These are phyloP conservation scores for Fusarium austroafricanum DNA, from an alignment of 2,329 filamentous ascomycete genomes.

Conservation along the genomic window DNA sequence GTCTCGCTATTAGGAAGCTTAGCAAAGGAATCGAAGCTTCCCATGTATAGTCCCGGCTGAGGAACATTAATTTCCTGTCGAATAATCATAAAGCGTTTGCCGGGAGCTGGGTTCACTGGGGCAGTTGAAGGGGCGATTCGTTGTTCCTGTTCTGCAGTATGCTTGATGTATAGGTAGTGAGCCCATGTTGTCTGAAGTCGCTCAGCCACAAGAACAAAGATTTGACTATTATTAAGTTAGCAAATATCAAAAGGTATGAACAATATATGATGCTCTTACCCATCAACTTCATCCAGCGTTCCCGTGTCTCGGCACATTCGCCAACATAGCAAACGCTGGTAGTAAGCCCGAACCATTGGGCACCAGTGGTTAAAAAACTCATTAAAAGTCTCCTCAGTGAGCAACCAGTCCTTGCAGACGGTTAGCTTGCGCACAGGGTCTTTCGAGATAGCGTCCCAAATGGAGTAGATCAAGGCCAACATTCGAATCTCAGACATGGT, in stretches of 20 bases:
- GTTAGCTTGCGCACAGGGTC: constrained; percentile 74
- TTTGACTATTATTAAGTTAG: constrained; percentile 63
- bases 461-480: constrained; percentile 81
- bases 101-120: constrained; percentile 86
- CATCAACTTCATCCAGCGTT: constrained; percentile 71
- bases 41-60: constrained; percentile 61
- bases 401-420: constrained; percentile 79
- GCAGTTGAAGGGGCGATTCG: constrained; percentile 75
- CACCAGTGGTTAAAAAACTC: constrained; percentile 94
- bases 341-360: constrained; percentile 94
- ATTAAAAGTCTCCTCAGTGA: constrained; percentile 80
- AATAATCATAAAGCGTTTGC: constrained; percentile 88
- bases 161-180: constrained; percentile 80
- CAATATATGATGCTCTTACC: constrained; percentile 62
- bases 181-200: constrained; percentile 80
- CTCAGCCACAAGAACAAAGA: constrained; percentile 74
- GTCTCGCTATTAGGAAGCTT: constrained; percentile 44
- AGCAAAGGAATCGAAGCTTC: constrained; percentile 61
- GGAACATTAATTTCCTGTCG: constrained; percentile 73
- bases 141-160: constrained; percentile 68
- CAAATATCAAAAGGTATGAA: constrained; percentile 10
- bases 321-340: constrained; percentile 91
- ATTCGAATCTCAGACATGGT: constrained; percentile 90
- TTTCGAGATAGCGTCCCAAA: constrained; percentile 79
- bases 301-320: constrained; percentile 82